Conservation (phyloP, 306 rosid genomes). For the Vigna angularis region DNA sequence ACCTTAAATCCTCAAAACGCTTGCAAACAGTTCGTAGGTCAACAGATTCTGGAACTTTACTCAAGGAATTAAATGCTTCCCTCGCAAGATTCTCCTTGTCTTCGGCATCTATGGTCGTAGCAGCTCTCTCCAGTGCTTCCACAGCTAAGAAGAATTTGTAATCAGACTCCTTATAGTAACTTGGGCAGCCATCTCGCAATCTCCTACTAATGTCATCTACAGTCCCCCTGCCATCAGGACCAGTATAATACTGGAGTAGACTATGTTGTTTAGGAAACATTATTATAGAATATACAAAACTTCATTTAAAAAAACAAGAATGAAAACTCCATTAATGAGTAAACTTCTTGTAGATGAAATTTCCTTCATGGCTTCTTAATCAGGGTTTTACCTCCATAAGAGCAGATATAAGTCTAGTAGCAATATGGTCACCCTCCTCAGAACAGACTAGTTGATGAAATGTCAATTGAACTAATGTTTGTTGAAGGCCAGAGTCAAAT, state of each 20-base stretch:
- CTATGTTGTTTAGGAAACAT: constrained; percentile 37
- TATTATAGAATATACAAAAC: constrained; percentile 38
- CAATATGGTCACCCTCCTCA: constrained; percentile 90
- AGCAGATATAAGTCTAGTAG: constrained; percentile 88
- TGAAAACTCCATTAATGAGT: constrained; percentile 29
- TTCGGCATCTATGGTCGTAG: constrained; percentile 67
- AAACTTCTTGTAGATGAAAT: constrained; percentile 22
- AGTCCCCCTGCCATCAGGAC: constrained; percentile 98
- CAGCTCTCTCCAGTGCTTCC: constrained; percentile 97
- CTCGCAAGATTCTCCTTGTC: constrained; percentile 88
- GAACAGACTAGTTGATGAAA: constrained; percentile 94
- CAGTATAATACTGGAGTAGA: constrained; percentile 80
- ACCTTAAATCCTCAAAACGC: constrained; percentile 98
- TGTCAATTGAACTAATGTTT: constrained; percentile 77
- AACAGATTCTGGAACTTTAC: constrained; percentile 96
- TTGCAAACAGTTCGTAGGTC: constrained; percentile 91
- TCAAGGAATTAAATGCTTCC: constrained; percentile 83
- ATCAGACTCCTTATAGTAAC: constrained; percentile 98
- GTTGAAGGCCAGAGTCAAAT: constrained; percentile 71
- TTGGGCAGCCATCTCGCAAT: constrained; percentile 96
- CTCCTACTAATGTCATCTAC: constrained; percentile 95
- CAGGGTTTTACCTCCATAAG: constrained; percentile 85
- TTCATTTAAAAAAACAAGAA: constrained; percentile 15
- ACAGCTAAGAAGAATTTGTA: constrained; percentile 94
- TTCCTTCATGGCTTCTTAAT: constrained; percentile 42